Evolutionary conservation across 345 rosid genomes (phyloP).

Genomic region (Noccaea bulbosa): DNA sequence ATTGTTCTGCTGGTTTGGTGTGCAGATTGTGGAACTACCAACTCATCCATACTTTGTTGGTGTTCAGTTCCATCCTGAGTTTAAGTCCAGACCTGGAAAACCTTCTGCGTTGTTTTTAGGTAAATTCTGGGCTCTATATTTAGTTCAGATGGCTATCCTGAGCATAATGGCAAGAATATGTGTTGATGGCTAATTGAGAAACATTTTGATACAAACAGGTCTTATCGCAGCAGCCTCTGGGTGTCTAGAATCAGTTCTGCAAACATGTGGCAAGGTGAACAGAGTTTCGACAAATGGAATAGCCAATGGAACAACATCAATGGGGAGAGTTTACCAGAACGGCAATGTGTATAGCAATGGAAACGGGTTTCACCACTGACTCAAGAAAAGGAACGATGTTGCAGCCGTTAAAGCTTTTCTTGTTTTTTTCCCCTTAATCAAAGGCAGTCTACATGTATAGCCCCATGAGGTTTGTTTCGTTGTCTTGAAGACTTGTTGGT

Average conservation of each 20-base stretch:
- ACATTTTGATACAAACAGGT: conserved; percentile 49
- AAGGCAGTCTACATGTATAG: conserved; percentile 40
- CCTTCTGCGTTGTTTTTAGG: conserved; percentile 92
- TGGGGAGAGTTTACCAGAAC: conserved; percentile 50
- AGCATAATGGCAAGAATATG: not conserved
- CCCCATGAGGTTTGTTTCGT: conserved; percentile 34
- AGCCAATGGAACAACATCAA: conserved; percentile 48
- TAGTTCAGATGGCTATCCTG: too few relatives aligned
- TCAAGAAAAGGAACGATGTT: conserved; percentile 14
- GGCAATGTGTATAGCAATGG: conserved; percentile 69
- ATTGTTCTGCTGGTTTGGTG: conserved; percentile 13
- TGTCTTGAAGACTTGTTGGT: conserved; percentile 35
- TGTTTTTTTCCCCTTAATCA: not conserved
- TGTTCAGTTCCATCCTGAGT: conserved; percentile 96
- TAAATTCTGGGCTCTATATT: conserved; percentile 13
- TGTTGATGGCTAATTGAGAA: conserved; percentile 17
- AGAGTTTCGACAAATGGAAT: conserved; percentile 49
- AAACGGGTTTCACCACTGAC: conserved; percentile 55
- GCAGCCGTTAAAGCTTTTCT: conserved; percentile 9
- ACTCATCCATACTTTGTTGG: conserved; percentile 71
- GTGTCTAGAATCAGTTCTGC: conserved; percentile 53
- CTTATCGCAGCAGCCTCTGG: conserved; percentile 73
- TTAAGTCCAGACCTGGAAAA: conserved; percentile 91
- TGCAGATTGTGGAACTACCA: conserved; percentile 66
- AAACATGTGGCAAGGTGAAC: conserved; percentile 44